Conservation (phyloP, 108 stramenopile genomes). For the Stephanodiscus minutulus region DNA sequence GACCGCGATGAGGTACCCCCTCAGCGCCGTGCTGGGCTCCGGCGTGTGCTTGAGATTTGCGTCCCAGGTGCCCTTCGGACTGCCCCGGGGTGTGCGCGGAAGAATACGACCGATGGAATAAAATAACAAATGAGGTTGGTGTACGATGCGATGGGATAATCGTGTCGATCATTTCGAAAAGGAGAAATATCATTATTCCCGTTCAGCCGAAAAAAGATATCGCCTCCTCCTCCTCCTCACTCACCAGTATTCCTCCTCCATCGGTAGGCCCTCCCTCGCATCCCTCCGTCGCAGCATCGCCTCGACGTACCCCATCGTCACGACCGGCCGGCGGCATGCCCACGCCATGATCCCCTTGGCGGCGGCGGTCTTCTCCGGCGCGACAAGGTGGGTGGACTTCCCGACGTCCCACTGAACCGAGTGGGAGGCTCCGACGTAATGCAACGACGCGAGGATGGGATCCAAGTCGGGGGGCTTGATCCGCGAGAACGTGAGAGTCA, state of each 20-base stretch:
- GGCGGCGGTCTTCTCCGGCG: conserved; percentile 37
- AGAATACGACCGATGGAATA: not conserved
- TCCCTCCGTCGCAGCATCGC: conserved; percentile 34
- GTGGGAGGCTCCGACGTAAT: conserved; percentile 43
- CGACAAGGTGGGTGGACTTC: conserved; percentile 44
- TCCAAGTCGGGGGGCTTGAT: conserved; percentile 9
- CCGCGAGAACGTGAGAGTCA: conserved; percentile 47
- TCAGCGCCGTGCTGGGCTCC: conserved; percentile 24
- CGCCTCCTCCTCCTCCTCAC: not conserved
- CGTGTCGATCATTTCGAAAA: not conserved
- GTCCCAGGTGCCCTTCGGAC: conserved; percentile 23
- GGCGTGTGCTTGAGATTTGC: conserved; percentile 12
- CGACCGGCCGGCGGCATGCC: conserved; percentile 42
- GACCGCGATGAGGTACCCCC: conserved; percentile 39
- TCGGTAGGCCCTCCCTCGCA: conserved; percentile 22
- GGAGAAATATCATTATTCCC: not conserved
- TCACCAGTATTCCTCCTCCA: conserved; percentile 39
- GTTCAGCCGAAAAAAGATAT: not conserved
- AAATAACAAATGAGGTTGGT: not conserved
- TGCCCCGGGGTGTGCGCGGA: not conserved
- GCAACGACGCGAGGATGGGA: conserved; percentile 26
- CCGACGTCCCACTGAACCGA: conserved; percentile 40
- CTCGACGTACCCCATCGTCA: conserved; percentile 35
- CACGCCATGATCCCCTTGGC: conserved; percentile 57
- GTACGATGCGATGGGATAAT: not conserved